Conservation (phyloP, 1,284 basidiomycete genomes). For the Apiotrichum brassicae region DNA sequence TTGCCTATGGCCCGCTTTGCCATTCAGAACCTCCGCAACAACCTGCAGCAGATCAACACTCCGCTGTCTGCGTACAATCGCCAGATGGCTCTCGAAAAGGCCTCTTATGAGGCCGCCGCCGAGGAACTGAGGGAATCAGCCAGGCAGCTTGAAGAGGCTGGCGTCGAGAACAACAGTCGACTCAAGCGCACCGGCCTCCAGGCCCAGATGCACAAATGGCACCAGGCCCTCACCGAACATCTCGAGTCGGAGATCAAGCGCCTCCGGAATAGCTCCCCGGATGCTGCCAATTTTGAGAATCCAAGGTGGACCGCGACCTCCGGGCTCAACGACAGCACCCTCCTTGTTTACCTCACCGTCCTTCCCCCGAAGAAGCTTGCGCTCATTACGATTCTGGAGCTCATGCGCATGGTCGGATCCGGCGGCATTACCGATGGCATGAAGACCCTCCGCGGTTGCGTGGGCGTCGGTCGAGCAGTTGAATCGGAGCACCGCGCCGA, state of each 20-base stretch:
- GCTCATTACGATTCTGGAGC: constrained; percentile 80
- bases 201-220: constrained; percentile 84
- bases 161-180: constrained; percentile 34
- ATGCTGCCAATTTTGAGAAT: constrained; percentile 9
- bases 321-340: constrained; percentile 25
- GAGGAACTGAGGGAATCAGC: constrained; percentile 64
- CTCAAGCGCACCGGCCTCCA: constrained; percentile 59
- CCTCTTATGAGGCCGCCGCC: constrained; percentile 74
- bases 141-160: constrained; percentile 57
- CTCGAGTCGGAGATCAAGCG: constrained; percentile 56
- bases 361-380: constrained; percentile 74
- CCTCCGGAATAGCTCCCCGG: constrained; percentile 40
- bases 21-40: constrained; percentile 63
- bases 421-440: constrained; percentile 77
- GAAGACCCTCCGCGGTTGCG: constrained; percentile 79
- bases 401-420: constrained; percentile 74
- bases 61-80: constrained; percentile 60
- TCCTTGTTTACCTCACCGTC: constrained; percentile 59
- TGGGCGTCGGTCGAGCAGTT: constrained; percentile 76
- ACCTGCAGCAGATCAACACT: constrained; percentile 57
- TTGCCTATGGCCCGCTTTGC: constrained; percentile 37
- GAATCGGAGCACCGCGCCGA: constrained; percentile 84
- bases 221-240: constrained; percentile 56
- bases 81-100: constrained; percentile 74
- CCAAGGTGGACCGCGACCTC: constrained; percentile 16